Evolutionary conservation across 345 rosid genomes (phyloP), one percentile per base, ranked within the genome.

Genomic region (Aegle marmelos): DNA sequence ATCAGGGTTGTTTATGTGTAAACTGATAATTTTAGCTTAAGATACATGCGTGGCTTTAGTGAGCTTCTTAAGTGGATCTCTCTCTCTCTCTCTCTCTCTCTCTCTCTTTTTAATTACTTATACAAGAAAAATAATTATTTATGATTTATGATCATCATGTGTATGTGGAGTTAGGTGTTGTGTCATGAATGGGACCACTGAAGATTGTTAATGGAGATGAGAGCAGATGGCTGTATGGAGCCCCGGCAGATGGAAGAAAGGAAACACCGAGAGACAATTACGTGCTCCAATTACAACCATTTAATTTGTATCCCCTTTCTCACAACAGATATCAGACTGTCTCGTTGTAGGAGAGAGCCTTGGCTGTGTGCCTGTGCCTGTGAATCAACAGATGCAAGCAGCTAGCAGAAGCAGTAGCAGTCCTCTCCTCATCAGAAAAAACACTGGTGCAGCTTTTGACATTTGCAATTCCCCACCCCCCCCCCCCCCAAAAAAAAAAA

Each of bases 221-320:
- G 45, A 76, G 78, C 69, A 34, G 74, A 77, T 65, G 80, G 84
- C 58, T 82, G 79, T 65, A 63, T 69, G 56, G 79, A 77, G 82
- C 75, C 76, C 72, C 74, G 81, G 91, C 90, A 87, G 90, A 88
- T 75, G 87, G 92, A 70, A 86, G 90, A 78, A 83, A 80, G 85
- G 91, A 78, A 76, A 83, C 86, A 80, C 63, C 16, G 64, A 79
- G 64, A 79, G 56, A 83, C 72, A 80, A 67, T 73, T 87, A 86
- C 88, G 89, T 88, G 89, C 88, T 72, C 88, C 93, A 90, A 74
- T 86, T 81, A 50, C 79, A 83, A 79, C 88, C 91, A 82, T 89
- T 86, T 83, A 82, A 84, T 80, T 68, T 87, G 90, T 85, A 81
- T 73, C 78, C 87, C 83, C 65, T 85, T 83, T 79, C 74, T 75